phyloP scores from a whole-genome alignment of 768 basidiomycete genomes.

The Suillus plorans region DNA sequence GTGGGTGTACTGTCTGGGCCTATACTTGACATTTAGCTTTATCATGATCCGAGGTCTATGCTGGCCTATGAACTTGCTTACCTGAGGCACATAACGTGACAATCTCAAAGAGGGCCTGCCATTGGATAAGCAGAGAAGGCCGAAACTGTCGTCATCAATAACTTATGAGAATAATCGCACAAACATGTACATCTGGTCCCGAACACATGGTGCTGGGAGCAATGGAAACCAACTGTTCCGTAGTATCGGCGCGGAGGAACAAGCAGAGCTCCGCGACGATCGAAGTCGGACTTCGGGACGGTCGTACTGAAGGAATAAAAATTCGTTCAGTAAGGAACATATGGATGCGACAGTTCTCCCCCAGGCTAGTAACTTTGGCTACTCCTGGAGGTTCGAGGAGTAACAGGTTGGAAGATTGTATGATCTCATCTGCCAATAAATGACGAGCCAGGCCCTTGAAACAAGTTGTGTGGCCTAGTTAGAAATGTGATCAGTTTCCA shows the following conservation, averaged over 20 bases:
- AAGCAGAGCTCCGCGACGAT: neutral
- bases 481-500: neutral
- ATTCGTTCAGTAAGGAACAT: neutral
- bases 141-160: neutral
- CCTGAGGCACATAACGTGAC: neutral
- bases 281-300: neutral
- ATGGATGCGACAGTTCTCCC: too few species aligned
- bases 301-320: neutral
- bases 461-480: neutral
- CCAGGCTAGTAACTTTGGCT: neutral
- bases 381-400: neutral
- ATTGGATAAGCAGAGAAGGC: neutral
- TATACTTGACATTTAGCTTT: neutral
- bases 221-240: neutral
- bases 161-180: neutral
- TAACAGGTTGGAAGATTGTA: neutral
- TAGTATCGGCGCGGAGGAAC: neutral
- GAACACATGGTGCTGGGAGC: neutral
- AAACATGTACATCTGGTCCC: neutral
- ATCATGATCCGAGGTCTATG: neutral
- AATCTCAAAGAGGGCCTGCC: neutral
- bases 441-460: neutral
- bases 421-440: neutral
- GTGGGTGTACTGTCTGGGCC: neutral
- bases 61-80: neutral